Base-by-base conservation (phyloP, 2,329 filamentous ascomycete genomes). In the Botrytis cinerea region DNA sequence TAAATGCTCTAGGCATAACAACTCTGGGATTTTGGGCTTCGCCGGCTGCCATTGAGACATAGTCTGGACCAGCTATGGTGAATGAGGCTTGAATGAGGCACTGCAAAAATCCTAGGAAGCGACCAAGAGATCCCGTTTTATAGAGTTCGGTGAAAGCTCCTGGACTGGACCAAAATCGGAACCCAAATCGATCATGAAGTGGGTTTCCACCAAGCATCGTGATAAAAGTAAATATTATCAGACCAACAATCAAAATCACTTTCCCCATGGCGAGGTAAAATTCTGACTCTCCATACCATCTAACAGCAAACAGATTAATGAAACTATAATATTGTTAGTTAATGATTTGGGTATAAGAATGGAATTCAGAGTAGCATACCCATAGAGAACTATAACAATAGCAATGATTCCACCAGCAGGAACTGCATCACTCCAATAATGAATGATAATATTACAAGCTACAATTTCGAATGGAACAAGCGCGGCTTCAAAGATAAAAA, bases 401-500 rank as follows among this genome's bases (percentile, higher is more conserved):
- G 87, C 85, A 71, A 92, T 83, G 45, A 84, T 82, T 74, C 84
- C 83, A 73, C 85, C 80, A 18, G 81, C 77, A 2, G 82, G 78
- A 8, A 79, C 70, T 5, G 82, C 83, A 73, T 90, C 86, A 74
- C 86, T 90, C 84, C 84, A 86, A 76, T 84, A 86, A 43, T 82
- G 78, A 51, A 86, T 84, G 28, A 85, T 81, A 3, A 85, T 73
- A 8, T 81, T 80, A n/a, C 82, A 81, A 7, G 83, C 84, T 7
- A 82, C 83, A 16, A 85, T 81, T 72, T 85, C 83, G 60, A 76
- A 79, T 12, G 78, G 78, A n/a, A 80, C 78, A 4, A 79, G 71
- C 82, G 87, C 86, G 1, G 91, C 91, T 80, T 92, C 89, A 75
- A 92, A 92, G 61, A 92, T 81, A 83, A 92, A 92, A 77, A 92